Conservation (phyloP, 208 protist species). For the Trypanosoma caninum region DNA sequence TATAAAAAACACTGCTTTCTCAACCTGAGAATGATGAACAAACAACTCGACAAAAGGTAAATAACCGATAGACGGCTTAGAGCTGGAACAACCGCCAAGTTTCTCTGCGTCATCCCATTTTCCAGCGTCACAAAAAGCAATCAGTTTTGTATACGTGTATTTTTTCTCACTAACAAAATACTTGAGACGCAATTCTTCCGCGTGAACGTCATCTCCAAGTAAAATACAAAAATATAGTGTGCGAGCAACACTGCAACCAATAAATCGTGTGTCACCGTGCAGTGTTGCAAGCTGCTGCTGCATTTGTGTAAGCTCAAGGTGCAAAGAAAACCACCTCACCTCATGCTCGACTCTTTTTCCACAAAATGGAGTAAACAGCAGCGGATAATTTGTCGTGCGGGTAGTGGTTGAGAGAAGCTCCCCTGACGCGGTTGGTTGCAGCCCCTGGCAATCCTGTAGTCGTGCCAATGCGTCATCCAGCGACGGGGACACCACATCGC, state of each 20-base stretch:
- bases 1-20: slow-evolving; percentile 36
- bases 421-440: too few species aligned
- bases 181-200: slow-evolving; percentile 8
- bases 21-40: slow-evolving; percentile 22
- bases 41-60: slow-evolving; percentile 33
- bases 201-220: slow-evolving; percentile 23
- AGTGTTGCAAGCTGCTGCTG: slow-evolving; percentile 25
- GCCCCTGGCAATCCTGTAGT: not conserved
- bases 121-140: slow-evolving; percentile 30
- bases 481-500: not conserved
- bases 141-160: slow-evolving; percentile 32
- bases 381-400: not conserved
- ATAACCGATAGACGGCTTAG: slow-evolving; percentile 27
- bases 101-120: slow-evolving; percentile 27
- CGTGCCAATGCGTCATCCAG: not conserved
- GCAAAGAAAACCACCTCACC: slow-evolving; percentile 12
- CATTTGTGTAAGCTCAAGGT: slow-evolving; percentile 15
- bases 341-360: not conserved
- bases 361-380: not conserved
- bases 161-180: slow-evolving; percentile 29
- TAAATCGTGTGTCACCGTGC: slow-evolving; percentile 28
- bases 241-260: slow-evolving; percentile 7
- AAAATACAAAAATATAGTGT: slow-evolving; percentile 16
- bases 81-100: slow-evolving; percentile 27
- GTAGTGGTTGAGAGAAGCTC: too few species aligned